These are phyloP conservation scores for Decorospora gaudefroyi DNA, from an alignment of 2,329 filamentous ascomycete species.

Conservation along the genomic window DNA sequence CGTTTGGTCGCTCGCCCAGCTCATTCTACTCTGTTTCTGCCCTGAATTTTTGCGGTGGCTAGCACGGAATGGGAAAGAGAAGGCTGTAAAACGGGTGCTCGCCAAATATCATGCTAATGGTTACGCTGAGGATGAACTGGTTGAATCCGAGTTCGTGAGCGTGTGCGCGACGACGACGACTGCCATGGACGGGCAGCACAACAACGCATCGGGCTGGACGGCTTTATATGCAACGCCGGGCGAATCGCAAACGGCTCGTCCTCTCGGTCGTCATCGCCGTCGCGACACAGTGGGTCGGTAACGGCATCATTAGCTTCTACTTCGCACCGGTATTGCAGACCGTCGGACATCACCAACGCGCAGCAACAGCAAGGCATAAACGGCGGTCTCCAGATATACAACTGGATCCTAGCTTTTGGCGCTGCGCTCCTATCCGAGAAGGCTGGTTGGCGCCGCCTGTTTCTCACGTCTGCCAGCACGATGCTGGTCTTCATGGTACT, in stretches of 20 bases:
- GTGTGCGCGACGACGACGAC: conserved; percentile 7
- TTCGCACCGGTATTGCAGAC: conserved; percentile 46
- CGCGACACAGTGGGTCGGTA: conserved; percentile 50
- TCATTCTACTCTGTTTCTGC: conserved; percentile 12
- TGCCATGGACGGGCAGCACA: conserved; percentile 3
- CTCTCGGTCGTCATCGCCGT: conserved; percentile 47
- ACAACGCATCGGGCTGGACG: conserved; percentile 3
- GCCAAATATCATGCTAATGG: conserved; percentile 59
- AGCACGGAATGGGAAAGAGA: conserved; percentile 57
- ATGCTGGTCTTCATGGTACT: conserved; percentile 54
- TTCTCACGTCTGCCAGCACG: conserved; percentile 48
- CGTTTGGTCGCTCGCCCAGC: conserved; percentile 13
- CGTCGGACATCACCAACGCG: conserved; percentile 46
- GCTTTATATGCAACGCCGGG: conserved; percentile 33
- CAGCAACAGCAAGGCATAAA: conserved; percentile 49
- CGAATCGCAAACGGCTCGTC: conserved; percentile 48
- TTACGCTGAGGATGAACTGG: conserved; percentile 32
- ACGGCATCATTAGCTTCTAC: conserved; percentile 49
- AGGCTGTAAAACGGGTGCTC: conserved; percentile 59
- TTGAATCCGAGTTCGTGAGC: conserved; percentile 9
- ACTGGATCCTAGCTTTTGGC: conserved; percentile 41
- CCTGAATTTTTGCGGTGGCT: conserved; percentile 66
- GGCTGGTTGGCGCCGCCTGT: conserved; percentile 51
- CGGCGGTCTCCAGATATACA: conserved; percentile 49
- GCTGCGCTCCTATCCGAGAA: conserved; percentile 51